Evolutionary conservation across 148 eudicot species (phyloP), one percentile per base, ranked within the genome.

Genomic region (Pharnaceum exiguum): DNA sequence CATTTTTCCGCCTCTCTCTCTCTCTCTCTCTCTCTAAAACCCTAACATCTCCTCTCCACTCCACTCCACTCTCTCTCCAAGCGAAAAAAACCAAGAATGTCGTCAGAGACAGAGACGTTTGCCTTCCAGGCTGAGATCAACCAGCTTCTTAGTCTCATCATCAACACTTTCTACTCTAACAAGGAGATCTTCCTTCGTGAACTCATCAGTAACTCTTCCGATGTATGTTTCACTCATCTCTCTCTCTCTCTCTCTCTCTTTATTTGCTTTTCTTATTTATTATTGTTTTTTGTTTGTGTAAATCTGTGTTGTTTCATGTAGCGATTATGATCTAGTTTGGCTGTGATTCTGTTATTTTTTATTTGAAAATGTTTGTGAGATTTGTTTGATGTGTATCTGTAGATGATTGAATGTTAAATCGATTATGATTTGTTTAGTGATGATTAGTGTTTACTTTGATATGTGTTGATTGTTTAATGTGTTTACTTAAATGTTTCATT

Each of bases 101-200:
- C 79, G 87, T 82, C 81, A 51, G 93, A 85, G 5, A 47, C 66
- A 0, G 93, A 85, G 77, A 85, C 93, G 77, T 85, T 85, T 68
- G 93, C 93, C 3, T 85, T 85, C 72, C 93, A 85, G 55, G 93
- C 93, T 13, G 93, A 85, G 79, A 85, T 85, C 68, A 85, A 85
- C 75, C 93, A 85, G 75, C 77, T 85, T 49, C 63, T 85, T 32
- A 85, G 93, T 72, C 60, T 85, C 46, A 85, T 85, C 63, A 85
- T 85, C 76, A 85, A 85, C 73, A 85, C 93, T 25, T 85, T 85
- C 64, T 85, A 85, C 73, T 75, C 81, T 70, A 85, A 85, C 81
- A 85, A 85, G 74, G 93, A 85, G 81, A 85, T 85, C 74, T 85
- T 85, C 47, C 93, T 85, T 46, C 85, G 93, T 70, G 93, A 85